Base-by-base conservation (phyloP, 129 eudicot species). In the Tagetes erecta region DNA sequence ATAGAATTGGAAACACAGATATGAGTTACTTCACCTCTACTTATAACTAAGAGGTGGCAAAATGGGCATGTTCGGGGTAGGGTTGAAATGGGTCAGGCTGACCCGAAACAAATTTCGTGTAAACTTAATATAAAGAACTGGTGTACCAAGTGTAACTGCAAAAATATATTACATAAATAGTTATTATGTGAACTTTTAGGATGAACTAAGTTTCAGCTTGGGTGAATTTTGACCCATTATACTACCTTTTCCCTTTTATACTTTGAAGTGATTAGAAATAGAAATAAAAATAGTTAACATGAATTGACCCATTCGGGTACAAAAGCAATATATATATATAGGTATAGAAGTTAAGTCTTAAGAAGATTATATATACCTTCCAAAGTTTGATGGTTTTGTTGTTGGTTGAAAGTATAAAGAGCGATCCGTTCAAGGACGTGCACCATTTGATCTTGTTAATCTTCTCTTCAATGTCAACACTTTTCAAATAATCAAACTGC, bases 401-500 rank as follows among this genome's bases (percentile, higher is more conserved):
- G 72, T 92, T 92, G 47, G 97, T 73, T 65, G 97, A 89, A 71
- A 92, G 97, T 70, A 85, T 30, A 82, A 82, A 84, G 64, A 84
- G 88, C 4, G 97, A 84, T 76, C 86, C 88, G 59, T 84, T 85
- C n/a, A 82, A 79, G 14, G 84, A 37, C 14, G 82, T 70, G 74
- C 96, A 89, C 96, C 96, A 92, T 84, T 80, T 82, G 73, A 92
- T 71, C 83, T 87, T 84, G 79, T 84, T 89, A 70, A 92, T 82
- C 86, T 85, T 92, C 83, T 92, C 97, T 85, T 87, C 94, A 72
- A 89, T 89, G 71, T 92, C 97, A 74, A 87, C 69, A 60, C 97
- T 92, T 91, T 68, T 89, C 77, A 92, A 68, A 71, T 87, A 89
- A 81, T 92, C 97, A 82, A 92, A 92, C 97, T 92, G 85, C 6